Percentiles rank a stretch among this genome's conserved stretches.
phyloP scores from a whole-genome alignment of 768 basidiomycete genomes.

The Phylloporus arenicola region DNA sequence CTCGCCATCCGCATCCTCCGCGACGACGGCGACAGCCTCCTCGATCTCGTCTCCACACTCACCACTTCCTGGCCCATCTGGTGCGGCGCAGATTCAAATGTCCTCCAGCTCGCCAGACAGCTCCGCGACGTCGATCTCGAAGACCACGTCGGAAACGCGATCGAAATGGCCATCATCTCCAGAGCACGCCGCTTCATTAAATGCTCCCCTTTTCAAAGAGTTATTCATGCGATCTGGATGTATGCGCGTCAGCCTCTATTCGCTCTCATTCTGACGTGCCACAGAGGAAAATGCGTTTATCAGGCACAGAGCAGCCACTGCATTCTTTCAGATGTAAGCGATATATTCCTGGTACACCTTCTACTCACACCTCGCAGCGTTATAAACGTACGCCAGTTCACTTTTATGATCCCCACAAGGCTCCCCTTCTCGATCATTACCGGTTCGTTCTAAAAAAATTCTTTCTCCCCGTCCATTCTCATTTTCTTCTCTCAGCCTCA shows the following conservation, averaged over 20 bases:
- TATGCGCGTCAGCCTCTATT: slow-evolving; percentile 29
- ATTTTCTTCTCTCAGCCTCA: slow-evolving; percentile 47
- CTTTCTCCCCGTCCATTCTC: not conserved
- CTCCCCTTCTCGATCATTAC: slow-evolving; percentile 92
- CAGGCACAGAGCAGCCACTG: slow-evolving; percentile 83
- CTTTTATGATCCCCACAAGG: slow-evolving; percentile 91
- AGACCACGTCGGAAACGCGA: slow-evolving; percentile 82
- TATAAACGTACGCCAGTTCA: slow-evolving; percentile 91
- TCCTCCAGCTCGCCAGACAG: slow-evolving; percentile 54
- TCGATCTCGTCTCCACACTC: slow-evolving; percentile 63
- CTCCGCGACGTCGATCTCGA: slow-evolving; percentile 69
- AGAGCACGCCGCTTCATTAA: slow-evolving; percentile 88
- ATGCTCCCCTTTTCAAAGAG: slow-evolving; percentile 81
- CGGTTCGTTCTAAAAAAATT: no score
- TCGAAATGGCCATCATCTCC: slow-evolving; percentile 87
- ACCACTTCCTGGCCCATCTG: slow-evolving; percentile 82
- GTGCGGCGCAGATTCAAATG: slow-evolving; percentile 58
- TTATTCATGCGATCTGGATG: slow-evolving; percentile 83
- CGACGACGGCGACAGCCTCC: slow-evolving; percentile 60
- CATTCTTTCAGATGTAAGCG: slow-evolving; percentile 78
- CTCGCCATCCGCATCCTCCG: slow-evolving; percentile 78
- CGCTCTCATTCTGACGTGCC: slow-evolving; percentile 12
- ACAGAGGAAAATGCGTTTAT: slow-evolving; percentile 85
- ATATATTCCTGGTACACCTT: not conserved
- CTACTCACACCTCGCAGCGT: slow-evolving; percentile 46